phyloP scores from a whole-genome alignment of 2,329 filamentous ascomycete species.

The Fusarium foetens region DNA sequence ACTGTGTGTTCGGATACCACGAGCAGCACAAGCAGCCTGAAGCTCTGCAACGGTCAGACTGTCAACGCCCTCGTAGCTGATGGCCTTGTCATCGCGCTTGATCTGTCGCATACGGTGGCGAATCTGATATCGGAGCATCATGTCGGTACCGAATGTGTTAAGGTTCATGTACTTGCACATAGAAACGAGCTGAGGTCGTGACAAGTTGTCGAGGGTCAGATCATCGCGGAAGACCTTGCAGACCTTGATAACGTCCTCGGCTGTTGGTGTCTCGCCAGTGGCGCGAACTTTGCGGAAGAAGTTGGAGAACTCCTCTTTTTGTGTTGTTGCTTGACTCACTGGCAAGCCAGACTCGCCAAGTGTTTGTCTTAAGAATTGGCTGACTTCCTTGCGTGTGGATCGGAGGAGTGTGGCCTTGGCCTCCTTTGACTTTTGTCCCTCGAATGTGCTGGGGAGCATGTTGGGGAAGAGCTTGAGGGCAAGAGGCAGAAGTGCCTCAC shows the following conservation, averaged over 20 bases:
- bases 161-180: slow-evolving; percentile 99
- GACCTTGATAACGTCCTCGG: slow-evolving; percentile 95
- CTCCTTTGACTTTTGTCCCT: slow-evolving; percentile 90
- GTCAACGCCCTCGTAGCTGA: slow-evolving; percentile 92
- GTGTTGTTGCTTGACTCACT: slow-evolving; percentile 82
- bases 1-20: slow-evolving; percentile 91
- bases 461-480: slow-evolving; percentile 97
- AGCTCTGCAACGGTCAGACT: slow-evolving; percentile 93
- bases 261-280: slow-evolving; percentile 88
- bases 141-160: slow-evolving; percentile 95
- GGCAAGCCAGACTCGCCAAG: slow-evolving; percentile 93
- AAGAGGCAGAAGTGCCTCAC: slow-evolving; percentile 89
- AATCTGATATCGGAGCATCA: slow-evolving; percentile 96
- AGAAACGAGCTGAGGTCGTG: slow-evolving; percentile 91
- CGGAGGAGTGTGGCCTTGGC: slow-evolving; percentile 84
- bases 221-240: slow-evolving; percentile 99
- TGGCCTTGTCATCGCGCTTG: slow-evolving; percentile 96
- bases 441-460: slow-evolving; percentile 95
- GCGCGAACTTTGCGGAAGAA: slow-evolving; percentile 97
- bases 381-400: slow-evolving; percentile 92
- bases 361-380: slow-evolving; percentile 86
- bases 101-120: slow-evolving; percentile 99
- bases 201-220: slow-evolving; percentile 95
- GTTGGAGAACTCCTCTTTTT: slow-evolving; percentile 92
- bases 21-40: slow-evolving; percentile 89